Percentiles rank a stretch among this genome's conserved stretches.
phyloP scores from a whole-genome alignment of 352 stramenopile genomes.

The Globisporangium apiculatum region DNA sequence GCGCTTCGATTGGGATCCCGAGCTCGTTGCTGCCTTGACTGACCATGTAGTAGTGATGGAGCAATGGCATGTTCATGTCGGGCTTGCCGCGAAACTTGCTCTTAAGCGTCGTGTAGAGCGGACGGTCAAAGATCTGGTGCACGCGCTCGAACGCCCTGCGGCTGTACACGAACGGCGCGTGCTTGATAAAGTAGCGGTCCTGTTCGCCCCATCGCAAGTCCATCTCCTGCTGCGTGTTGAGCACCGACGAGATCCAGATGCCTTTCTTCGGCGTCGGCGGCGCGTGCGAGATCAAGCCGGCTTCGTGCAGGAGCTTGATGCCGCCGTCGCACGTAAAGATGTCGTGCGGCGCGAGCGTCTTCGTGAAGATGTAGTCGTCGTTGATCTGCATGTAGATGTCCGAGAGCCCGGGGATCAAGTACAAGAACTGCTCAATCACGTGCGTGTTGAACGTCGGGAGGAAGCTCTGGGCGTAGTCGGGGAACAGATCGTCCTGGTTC shows the following conservation, averaged over 20 bases:
- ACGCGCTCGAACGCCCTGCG: conserved; percentile 78
- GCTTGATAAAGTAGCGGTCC: conserved; percentile 84
- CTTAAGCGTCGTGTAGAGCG: conserved; percentile 78
- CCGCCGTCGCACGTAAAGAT: conserved; percentile 86
- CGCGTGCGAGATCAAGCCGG: conserved; percentile 66
- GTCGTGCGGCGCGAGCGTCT: conserved; percentile 72
- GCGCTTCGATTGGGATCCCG: conserved; percentile 68
- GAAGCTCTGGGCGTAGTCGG: conserved; percentile 70
- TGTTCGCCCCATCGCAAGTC: conserved; percentile 73
- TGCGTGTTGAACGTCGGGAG: conserved; percentile 86
- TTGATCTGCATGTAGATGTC: conserved; percentile 89
- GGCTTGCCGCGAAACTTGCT: conserved; percentile 80
- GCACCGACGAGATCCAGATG: conserved; percentile 84
- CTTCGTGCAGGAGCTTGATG: conserved; percentile 75
- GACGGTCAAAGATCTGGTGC: conserved; percentile 83
- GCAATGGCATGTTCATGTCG: conserved; percentile 85
- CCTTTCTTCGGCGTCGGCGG: conserved; percentile 72
- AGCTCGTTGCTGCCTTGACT: conserved; percentile 72
- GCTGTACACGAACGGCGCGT: conserved; percentile 85
- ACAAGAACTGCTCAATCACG: conserved; percentile 87
- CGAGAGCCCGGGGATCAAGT: conserved; percentile 78
- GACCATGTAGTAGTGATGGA: conserved; percentile 88
- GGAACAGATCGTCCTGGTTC: conserved; percentile 85
- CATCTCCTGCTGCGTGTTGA: conserved; percentile 87
- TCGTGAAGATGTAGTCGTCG: conserved; percentile 87